Evolutionary conservation across 257 asterid genomes (phyloP).

Genomic region (Solanum lycopersicoides): DNA sequence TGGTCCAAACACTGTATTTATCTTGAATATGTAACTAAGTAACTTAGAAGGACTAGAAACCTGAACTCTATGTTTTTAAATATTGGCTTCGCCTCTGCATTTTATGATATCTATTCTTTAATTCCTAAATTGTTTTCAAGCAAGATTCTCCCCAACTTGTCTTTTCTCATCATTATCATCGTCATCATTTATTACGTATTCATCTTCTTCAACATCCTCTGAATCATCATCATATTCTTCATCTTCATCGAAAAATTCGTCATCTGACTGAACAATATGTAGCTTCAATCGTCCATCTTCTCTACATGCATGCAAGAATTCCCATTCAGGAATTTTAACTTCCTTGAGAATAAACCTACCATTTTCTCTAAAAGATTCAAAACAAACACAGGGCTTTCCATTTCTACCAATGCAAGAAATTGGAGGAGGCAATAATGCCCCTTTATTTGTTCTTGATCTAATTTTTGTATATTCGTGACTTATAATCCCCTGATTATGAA

Average conservation of each 20-base stretch:
- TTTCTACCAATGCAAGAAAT: conserved; percentile 66
- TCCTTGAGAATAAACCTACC: conserved; percentile 80
- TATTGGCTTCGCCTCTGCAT: not conserved
- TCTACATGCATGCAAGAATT: conserved; percentile 59
- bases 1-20: not conserved
- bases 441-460: conserved; percentile 21
- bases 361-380: conserved; percentile 44
- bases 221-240: not conserved
- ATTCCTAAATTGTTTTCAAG: not conserved
- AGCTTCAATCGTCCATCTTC: conserved; percentile 68
- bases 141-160: not conserved
- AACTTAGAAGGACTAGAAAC: not conserved
- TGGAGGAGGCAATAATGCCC: conserved; percentile 62
- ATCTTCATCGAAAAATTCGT: conserved; percentile 33
- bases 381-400: conserved; percentile 63
- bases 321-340: conserved; percentile 54
- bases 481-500: not conserved
- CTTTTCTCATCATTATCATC: not conserved
- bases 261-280: conserved; percentile 48
- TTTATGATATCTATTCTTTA: not conserved
- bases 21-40: not conserved
- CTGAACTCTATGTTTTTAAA: not conserved
- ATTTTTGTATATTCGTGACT: conserved; percentile 7
- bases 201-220: not conserved
- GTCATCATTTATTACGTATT: not conserved